phyloP scores from a whole-genome alignment of 192 early-diverging fungal genomes.

The Coemansia sp. region DNA sequence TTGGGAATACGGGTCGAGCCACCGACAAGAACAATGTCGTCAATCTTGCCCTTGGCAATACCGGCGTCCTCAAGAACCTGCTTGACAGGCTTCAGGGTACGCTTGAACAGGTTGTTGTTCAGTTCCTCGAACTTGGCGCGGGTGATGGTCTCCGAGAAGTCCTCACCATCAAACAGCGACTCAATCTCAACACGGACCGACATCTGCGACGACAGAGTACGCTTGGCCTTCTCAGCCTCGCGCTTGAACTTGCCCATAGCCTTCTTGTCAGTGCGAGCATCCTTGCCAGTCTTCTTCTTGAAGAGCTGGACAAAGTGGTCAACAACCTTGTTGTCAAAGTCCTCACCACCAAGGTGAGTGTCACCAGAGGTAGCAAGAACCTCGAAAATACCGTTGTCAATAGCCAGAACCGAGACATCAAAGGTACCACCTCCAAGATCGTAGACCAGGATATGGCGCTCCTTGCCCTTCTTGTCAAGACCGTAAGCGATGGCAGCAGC shows the following conservation, averaged over 20 bases:
- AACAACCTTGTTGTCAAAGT: slow-evolving; percentile 95
- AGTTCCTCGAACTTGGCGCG: slow-evolving; percentile 97
- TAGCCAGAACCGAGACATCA: slow-evolving; percentile 95
- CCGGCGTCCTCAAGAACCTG: slow-evolving; percentile 89
- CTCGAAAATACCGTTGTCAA: slow-evolving; percentile 95
- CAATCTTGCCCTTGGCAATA: slow-evolving; percentile 78
- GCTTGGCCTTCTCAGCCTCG: slow-evolving; percentile 98
- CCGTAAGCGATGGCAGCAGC: slow-evolving; percentile 96
- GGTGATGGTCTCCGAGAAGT: slow-evolving; percentile 91
- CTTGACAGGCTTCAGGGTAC: slow-evolving; percentile 92
- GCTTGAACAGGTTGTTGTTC: slow-evolving; percentile 89
- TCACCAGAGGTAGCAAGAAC: slow-evolving; percentile 95
- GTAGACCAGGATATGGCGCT: slow-evolving; percentile 92
- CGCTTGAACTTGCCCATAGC: slow-evolving; percentile 93
- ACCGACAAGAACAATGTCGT: slow-evolving; percentile 97
- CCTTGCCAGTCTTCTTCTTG: slow-evolving; percentile 89
- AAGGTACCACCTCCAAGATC: slow-evolving; percentile 98
- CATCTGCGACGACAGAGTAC: slow-evolving; percentile 90
- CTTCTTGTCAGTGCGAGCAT: slow-evolving; percentile 79
- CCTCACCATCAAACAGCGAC: slow-evolving; percentile 82
- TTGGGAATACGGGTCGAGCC: slow-evolving; percentile 99
- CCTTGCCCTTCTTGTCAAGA: slow-evolving; percentile 85
- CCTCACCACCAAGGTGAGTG: slow-evolving; percentile 97
- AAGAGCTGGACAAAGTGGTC: slow-evolving; percentile 89
- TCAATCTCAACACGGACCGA: slow-evolving; percentile 92